Conservation (phyloP, 345 rosid genomes). For the Melastoma malabathricum region DNA sequence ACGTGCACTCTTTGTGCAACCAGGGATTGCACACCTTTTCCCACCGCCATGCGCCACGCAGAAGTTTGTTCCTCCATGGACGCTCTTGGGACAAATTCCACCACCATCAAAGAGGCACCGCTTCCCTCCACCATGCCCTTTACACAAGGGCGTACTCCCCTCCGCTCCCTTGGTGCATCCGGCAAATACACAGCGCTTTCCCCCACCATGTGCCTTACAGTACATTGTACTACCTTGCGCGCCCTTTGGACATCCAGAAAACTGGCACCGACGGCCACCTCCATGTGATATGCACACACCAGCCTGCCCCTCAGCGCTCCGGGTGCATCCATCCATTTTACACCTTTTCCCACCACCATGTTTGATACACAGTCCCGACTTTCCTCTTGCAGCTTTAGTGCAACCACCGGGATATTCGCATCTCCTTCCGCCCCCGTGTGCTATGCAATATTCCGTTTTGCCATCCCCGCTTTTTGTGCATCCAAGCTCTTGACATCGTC, state of each 20-base stretch:
- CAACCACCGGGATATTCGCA: constrained; percentile 68
- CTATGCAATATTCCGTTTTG: constrained; percentile 75
- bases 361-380: constrained; percentile 82
- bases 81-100: constrained; percentile 92
- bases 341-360: constrained; percentile 98
- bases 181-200: constrained; percentile 78
- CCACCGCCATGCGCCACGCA: constrained; percentile 98
- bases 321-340: constrained; percentile 55
- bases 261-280: constrained; percentile 85
- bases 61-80: constrained; percentile 85
- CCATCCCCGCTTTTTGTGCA: constrained; percentile 98
- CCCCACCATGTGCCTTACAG: constrained; percentile 97
- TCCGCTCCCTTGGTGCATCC: constrained; percentile 94
- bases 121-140: constrained; percentile 96
- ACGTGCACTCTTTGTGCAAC: constrained; percentile 91
- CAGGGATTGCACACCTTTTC: constrained; percentile 74
- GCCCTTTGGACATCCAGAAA: constrained; percentile 51
- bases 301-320: constrained; percentile 95
- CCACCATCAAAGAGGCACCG: constrained; percentile 88
- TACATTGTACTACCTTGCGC: constrained; percentile 92
- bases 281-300: constrained; percentile 96
- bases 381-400: constrained; percentile 82
- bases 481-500: constrained; percentile 81
- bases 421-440: constrained; percentile 91
- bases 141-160: constrained; percentile 92